These are phyloP conservation scores for Calvatia gigantea DNA, from an alignment of 768 basidiomycete genomes.

Conservation along the genomic window DNA sequence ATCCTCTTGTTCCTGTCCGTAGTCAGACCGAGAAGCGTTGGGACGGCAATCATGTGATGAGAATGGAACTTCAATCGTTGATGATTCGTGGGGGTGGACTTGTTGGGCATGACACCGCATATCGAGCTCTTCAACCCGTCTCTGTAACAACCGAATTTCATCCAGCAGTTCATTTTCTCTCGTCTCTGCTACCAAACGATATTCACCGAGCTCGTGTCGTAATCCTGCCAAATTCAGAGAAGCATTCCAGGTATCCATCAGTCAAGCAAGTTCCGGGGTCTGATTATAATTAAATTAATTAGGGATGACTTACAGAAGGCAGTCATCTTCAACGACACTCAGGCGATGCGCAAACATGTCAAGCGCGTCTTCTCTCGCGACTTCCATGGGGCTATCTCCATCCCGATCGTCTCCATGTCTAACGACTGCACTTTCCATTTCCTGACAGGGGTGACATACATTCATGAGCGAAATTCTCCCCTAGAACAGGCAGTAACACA, in stretches of 20 bases:
- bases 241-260: not conserved
- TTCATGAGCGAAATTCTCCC: not conserved
- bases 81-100: no score
- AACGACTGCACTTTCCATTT: not conserved
- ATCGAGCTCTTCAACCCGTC: constrained; percentile 7
- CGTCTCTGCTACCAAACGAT: constrained; percentile 17
- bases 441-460: not conserved
- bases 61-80: no score
- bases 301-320: constrained; percentile 24
- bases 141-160: constrained; percentile 21
- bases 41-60: not conserved
- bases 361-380: not conserved
- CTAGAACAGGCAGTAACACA: not conserved
- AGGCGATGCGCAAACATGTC: constrained; percentile 17
- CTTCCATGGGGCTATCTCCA: not conserved
- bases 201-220: constrained; percentile 24
- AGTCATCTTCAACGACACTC: constrained; percentile 28
- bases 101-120: not conserved
- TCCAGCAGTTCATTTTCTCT: constrained; percentile 31
- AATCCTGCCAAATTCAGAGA: constrained; percentile 22
- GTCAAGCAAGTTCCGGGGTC: no score
- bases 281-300: not conserved
- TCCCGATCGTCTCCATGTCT: not conserved
- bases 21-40: not conserved
- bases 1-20: not conserved